Evolutionary conservation across 2,329 filamentous ascomycete genomes (phyloP).

Genomic region (Aspergillus niger): DNA sequence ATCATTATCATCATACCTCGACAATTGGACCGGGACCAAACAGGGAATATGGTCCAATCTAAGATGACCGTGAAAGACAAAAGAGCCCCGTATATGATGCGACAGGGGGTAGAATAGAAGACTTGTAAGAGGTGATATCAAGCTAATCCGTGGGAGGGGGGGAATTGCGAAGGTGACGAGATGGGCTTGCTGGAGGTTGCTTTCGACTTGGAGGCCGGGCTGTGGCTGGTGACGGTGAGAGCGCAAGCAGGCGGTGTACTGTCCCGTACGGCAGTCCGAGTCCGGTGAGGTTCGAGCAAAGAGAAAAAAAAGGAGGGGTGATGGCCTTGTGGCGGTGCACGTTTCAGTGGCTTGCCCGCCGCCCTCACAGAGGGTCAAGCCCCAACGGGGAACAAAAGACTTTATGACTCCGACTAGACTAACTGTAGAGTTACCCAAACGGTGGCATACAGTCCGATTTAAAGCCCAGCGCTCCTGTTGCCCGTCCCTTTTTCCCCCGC

Average conservation of each 20-base stretch:
- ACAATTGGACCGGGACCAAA: conserved; percentile 25
- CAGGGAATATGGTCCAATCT: conserved; percentile 8
- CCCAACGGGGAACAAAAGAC: conserved; percentile 22
- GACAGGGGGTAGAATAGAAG: conserved; percentile 1
- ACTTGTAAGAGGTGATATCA: conserved; percentile 14
- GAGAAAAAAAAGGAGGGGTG: conserved; percentile 24
- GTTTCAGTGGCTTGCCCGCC: conserved; percentile 23
- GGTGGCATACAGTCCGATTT: neutral
- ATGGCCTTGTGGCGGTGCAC: conserved; percentile 33
- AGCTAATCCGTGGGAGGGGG: conserved; percentile 6
- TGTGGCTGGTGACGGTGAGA: conserved; percentile 31
- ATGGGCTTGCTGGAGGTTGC: conserved; percentile 11
- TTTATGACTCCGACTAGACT: conserved; percentile 8
- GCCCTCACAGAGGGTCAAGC: conserved; percentile 23
- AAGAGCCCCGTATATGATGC: conserved; percentile 1
- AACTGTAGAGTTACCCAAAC: conserved; percentile 5
- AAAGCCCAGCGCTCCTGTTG: neutral
- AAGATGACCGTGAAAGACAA: conserved; percentile 11
- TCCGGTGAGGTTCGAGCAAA: conserved; percentile 2
- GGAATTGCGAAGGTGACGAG: conserved; percentile 21
- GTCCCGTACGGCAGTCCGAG: neutral
- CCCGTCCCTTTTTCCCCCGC: neutral
- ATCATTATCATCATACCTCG: conserved; percentile 26
- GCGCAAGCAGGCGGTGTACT: conserved; percentile 4
- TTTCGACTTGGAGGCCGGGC: conserved; percentile 10